Percentiles rank a stretch among this genome's conserved stretches.
These are phyloP conservation scores for Yamadazyma diospyri DNA, from an alignment of 1,139 yeast species.

Conservation along the genomic window DNA sequence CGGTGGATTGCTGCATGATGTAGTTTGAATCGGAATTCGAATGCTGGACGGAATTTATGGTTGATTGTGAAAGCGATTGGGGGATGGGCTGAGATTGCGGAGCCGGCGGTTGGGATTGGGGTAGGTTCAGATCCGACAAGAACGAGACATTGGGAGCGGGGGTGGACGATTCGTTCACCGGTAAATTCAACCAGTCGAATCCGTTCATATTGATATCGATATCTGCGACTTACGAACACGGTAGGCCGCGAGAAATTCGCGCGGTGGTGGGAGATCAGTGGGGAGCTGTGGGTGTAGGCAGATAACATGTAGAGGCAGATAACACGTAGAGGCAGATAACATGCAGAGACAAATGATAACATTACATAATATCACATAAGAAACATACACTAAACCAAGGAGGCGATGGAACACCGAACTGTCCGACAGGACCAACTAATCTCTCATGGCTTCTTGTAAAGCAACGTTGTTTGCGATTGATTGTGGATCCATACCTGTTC, in stretches of 20 bases:
- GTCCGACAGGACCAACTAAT: conserved; percentile 1
- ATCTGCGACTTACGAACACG: background rate
- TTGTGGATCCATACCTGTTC: conserved; percentile 13
- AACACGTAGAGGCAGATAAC: too few relatives aligned
- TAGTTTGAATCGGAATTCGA: background rate
- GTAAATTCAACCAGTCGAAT: conserved; percentile 24
- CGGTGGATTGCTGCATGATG: background rate
- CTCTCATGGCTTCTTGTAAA: conserved; percentile 27
- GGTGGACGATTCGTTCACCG: conserved; percentile 14
- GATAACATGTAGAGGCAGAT: too few relatives aligned
- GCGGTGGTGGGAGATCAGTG: too few relatives aligned
- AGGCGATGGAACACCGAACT: background rate
- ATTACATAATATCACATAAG: background rate
- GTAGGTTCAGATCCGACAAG: conserved; percentile 3
- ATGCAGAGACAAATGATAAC: too few relatives aligned
- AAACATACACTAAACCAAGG: conserved; percentile 1
- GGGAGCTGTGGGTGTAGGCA: too few relatives aligned
- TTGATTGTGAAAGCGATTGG: too few relatives aligned
- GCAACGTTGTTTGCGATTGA: conserved; percentile 24
- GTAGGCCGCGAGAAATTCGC: background rate
- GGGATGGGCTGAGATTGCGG: too few relatives aligned
- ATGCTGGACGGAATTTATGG: background rate
- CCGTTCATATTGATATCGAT: conserved; percentile 11
- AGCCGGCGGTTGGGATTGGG: conserved; percentile 5
- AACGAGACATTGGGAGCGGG: conserved; percentile 25